Conservation (phyloP, 306 rosid genomes). For the Trifolium dubium region DNA sequence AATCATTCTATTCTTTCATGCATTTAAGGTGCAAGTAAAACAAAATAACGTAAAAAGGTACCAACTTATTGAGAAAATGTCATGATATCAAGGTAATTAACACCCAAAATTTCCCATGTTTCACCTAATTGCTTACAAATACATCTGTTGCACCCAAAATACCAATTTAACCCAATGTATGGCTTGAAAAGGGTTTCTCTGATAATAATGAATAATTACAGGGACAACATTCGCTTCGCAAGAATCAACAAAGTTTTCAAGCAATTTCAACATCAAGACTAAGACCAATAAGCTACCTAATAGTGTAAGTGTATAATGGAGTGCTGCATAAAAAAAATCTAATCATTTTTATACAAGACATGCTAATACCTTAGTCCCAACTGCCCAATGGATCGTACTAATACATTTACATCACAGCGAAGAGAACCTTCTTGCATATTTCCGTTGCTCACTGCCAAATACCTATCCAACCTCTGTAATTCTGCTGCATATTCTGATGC, state of each 20-base stretch:
- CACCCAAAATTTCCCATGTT: not conserved
- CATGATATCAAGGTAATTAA: conserved; percentile 7
- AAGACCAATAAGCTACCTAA: conserved; percentile 17
- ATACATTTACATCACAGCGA: conserved; percentile 94
- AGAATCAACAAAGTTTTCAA: conserved; percentile 15
- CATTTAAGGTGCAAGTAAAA: not conserved
- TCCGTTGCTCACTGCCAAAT: conserved; percentile 95
- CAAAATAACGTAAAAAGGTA: not conserved
- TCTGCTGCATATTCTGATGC: conserved; percentile 98
- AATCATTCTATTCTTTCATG: conserved; percentile 9
- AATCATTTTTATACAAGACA: conserved; percentile 6
- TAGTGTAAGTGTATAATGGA: not conserved
- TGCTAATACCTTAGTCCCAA: conserved; percentile 80
- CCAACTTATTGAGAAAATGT: not conserved
- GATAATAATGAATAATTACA: not conserved
- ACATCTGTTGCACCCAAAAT: conserved; percentile 10
- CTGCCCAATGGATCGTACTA: conserved; percentile 86
- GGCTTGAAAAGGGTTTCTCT: not conserved
- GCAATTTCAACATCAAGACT: conserved; percentile 18
- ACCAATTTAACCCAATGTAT: not conserved
- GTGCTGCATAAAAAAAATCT: not conserved
- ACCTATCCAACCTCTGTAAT: conserved; percentile 85
- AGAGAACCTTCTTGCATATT: conserved; percentile 99
- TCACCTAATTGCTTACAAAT: not conserved
- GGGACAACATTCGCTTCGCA: not conserved